Conservation (phyloP, 352 stramenopile genomes). For the Aphanomyces euteiches region DNA sequence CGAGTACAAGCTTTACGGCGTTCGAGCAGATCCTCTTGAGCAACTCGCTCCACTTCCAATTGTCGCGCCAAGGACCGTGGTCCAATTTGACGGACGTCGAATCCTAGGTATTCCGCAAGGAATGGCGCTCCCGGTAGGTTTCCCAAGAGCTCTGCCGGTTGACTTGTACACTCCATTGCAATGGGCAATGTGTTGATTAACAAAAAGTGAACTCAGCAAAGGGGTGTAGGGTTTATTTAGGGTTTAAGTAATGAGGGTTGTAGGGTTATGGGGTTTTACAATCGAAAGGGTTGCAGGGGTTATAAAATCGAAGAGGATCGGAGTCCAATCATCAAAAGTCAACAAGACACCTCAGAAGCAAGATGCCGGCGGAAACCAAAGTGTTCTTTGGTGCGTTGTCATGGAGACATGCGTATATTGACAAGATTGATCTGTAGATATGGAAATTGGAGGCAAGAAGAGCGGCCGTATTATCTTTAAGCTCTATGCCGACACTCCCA, state of each 20-base stretch:
- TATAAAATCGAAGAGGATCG: no score
- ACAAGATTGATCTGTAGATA: conserved; percentile 46
- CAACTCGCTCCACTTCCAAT: conserved; percentile 32
- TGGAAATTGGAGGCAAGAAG: conserved; percentile 85
- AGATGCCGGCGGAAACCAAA: background rate
- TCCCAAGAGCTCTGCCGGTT: conserved; percentile 37
- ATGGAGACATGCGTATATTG: background rate
- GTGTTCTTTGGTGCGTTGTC: background rate
- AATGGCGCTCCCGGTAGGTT: conserved; percentile 35
- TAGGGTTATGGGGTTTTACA: no score
- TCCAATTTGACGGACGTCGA: conserved; percentile 39
- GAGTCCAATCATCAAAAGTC: no score
- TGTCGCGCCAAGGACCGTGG: conserved; percentile 37
- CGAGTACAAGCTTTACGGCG: no score
- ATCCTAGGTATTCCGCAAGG: conserved; percentile 39
- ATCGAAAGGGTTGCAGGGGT: no score
- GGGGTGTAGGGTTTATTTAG: no score
- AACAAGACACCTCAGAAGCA: no score
- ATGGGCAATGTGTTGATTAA: no score
- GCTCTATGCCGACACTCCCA: conserved; percentile 51
- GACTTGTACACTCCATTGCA: conserved; percentile 38
- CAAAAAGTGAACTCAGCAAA: no score
- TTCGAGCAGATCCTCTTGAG: no score
- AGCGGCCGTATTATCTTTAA: conserved; percentile 60
- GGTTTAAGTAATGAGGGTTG: no score